phyloP scores from a whole-genome alignment of 768 basidiomycete genomes.

The Lentinus brumalis region DNA sequence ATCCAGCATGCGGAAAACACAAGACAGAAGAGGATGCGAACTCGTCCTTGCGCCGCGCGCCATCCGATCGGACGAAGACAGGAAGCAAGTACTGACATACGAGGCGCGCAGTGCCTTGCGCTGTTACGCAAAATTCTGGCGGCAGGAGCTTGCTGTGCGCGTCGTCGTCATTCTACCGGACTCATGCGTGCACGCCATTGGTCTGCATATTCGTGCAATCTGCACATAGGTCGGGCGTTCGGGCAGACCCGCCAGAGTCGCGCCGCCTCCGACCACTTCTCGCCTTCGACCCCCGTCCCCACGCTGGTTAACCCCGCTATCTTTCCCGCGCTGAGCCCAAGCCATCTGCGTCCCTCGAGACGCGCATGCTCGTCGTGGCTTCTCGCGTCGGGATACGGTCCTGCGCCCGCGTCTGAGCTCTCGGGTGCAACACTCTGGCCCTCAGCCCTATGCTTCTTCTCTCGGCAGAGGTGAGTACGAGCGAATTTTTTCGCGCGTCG shows the following conservation, averaged over 20 bases:
- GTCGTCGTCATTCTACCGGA: background rate
- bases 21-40: background rate
- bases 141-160: background rate
- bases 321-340: background rate
- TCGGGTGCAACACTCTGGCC: background rate
- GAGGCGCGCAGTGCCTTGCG: background rate
- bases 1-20: background rate
- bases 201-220: background rate
- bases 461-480: background rate
- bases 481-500: background rate
- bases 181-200: slow-evolving; percentile 4
- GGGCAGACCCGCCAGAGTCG: slow-evolving; percentile 10
- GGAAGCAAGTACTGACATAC: background rate
- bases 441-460: background rate
- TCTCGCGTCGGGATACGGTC: background rate
- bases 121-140: background rate
- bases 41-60: background rate
- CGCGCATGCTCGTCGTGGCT: too few relatives aligned
- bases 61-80: slow-evolving; percentile 14
- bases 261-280: slow-evolving; percentile 8
- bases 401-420: background rate
- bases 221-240: background rate
- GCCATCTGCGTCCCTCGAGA: too few relatives aligned
- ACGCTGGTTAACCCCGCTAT: background rate
- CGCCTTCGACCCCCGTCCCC: background rate